Evolutionary conservation across 164 flowering plant genomes (phyloP).

Genomic region (Cinnamomum chago): DNA sequence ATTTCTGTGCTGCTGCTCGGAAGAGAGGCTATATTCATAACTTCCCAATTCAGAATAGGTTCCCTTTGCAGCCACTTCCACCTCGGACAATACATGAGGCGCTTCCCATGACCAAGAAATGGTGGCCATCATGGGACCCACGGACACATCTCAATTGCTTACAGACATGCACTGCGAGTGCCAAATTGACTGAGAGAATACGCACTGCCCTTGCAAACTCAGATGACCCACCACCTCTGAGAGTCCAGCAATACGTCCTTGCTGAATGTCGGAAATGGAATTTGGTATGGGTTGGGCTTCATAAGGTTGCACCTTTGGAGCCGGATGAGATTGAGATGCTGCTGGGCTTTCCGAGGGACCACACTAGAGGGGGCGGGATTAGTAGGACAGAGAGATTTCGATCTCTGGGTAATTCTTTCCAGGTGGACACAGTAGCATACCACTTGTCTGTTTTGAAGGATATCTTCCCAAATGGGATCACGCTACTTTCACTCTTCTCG

Average conservation of each 20-base stretch:
- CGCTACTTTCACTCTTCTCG: constrained; percentile 34
- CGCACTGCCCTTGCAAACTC: constrained; percentile 49
- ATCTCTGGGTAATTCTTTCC: constrained; percentile 35
- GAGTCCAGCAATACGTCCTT: constrained; percentile 55
- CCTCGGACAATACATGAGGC: constrained; percentile 74
- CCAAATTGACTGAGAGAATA: constrained; percentile 66
- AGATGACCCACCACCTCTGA: constrained; percentile 54
- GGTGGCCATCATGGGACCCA: constrained; percentile 96
- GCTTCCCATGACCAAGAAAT: constrained; percentile 60
- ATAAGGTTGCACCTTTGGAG: constrained; percentile 81
- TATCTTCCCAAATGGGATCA: constrained; percentile 29
- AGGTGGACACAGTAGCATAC: constrained; percentile 41
- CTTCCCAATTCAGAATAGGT: constrained; percentile 67
- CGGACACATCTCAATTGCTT: constrained; percentile 80
- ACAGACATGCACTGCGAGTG: constrained; percentile 69
- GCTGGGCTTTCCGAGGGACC: constrained; percentile 30
- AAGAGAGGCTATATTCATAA: constrained; percentile 93
- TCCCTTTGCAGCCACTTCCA: constrained; percentile 64
- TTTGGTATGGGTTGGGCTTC: constrained; percentile 89
- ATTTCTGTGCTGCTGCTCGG: constrained; percentile 79
- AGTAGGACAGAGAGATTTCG: constrained; percentile 30
- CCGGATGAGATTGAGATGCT: constrained; percentile 37
- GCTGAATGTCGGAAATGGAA: constrained; percentile 86
- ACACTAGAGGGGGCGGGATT: constrained; percentile 35
- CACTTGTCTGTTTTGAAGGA: constrained; percentile 36